Evolutionary conservation across 305 asterid species (phyloP).

Genomic region (Fraxinus greggii): DNA sequence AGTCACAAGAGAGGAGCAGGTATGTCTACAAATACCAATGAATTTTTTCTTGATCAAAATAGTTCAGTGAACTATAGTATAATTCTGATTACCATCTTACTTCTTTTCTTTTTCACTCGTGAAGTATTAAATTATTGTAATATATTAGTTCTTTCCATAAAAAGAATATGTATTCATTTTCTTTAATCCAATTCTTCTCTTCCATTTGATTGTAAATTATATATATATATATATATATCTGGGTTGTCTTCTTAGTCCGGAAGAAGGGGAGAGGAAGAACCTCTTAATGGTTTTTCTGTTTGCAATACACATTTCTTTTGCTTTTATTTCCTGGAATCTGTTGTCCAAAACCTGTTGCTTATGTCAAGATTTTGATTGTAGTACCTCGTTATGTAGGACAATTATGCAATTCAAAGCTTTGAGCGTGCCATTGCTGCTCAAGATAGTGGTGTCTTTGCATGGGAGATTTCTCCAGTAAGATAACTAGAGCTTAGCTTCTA

Average conservation of each 20-base stretch:
- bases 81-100: neutral
- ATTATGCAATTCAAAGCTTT: constrained; percentile 85
- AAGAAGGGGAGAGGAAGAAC: neutral
- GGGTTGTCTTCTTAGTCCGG: neutral
- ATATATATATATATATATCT: neutral
- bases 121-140: neutral
- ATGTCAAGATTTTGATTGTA: constrained; percentile 14
- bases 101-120: constrained; percentile 1
- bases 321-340: constrained; percentile 3
- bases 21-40: constrained; percentile 25
- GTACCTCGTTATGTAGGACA: constrained; percentile 50
- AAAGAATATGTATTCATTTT: neutral
- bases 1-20: constrained; percentile 92
- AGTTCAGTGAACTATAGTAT: neutral
- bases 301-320: neutral
- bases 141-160: neutral
- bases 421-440: constrained; percentile 98
- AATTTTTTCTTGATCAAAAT: neutral
- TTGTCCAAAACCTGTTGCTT: neutral
- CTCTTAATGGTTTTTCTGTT: neutral
- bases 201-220: neutral
- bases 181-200: neutral
- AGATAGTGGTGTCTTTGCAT: constrained; percentile 67
- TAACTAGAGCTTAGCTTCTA: constrained; percentile 16
- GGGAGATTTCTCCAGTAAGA: constrained; percentile 94